Evolutionary conservation across 352 stramenopile species (phyloP).

Genomic region (Phytophthora colocasiae): DNA sequence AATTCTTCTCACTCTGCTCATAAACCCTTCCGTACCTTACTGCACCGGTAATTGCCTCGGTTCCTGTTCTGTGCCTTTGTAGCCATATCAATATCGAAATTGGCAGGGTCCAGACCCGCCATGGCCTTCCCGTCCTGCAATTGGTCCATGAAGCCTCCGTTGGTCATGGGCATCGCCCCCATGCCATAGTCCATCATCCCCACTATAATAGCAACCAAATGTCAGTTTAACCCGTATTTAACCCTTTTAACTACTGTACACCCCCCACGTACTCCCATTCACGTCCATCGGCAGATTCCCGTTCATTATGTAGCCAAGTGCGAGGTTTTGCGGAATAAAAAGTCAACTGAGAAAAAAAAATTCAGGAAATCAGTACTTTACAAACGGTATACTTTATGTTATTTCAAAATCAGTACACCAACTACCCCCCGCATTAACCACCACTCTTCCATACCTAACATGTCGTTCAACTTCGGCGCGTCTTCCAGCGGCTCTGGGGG

Average conservation of each 20-base stretch:
- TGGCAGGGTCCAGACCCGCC: constrained; percentile 22
- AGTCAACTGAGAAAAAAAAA: constrained; percentile 16
- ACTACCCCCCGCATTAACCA: constrained; percentile 3
- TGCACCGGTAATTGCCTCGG: constrained; percentile 88
- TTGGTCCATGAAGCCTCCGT: constrained; percentile 60
- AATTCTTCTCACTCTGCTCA: background rate
- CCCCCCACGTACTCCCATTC: constrained; percentile 11
- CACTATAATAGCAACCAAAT: constrained; percentile 33
- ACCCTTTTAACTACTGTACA: background rate
- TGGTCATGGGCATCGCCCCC: constrained; percentile 52
- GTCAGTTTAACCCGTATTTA: constrained; percentile 1
- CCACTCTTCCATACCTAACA: constrained; percentile 8
- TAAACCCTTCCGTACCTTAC: constrained; percentile 54
- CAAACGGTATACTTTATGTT: background rate
- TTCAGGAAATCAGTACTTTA: background rate
- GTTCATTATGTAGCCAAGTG: constrained; percentile 27
- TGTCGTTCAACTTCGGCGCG: constrained; percentile 52
- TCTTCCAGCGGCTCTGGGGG: constrained; percentile 28
- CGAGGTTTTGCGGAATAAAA: constrained; percentile 11
- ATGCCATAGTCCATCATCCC: constrained; percentile 68
- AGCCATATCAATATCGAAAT: constrained; percentile 53
- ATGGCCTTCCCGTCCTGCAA: constrained; percentile 51
- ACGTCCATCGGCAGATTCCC: constrained; percentile 45
- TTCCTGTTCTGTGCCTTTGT: constrained; percentile 81
- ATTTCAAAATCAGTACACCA: background rate